phyloP scores from a whole-genome alignment of 306 rosid species.

The Spatholobus suberectus region DNA sequence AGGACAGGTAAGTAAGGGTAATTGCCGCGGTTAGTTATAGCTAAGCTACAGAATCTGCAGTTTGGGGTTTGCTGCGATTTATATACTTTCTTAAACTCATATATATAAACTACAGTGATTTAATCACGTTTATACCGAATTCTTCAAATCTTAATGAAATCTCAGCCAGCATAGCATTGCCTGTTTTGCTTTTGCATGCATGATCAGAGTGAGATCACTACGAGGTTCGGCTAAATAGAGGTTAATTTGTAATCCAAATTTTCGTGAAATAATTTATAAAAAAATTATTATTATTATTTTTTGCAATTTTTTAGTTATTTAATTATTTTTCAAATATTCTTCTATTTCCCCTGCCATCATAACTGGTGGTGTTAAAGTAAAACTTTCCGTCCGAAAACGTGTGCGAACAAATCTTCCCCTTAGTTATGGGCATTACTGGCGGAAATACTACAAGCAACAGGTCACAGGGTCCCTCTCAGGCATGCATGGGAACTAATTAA shows the following conservation, averaged over 20 bases:
- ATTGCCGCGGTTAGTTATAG: not conserved
- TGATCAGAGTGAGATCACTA: not conserved
- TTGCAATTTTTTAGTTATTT: not conserved
- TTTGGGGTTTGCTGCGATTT: not conserved
- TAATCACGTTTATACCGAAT: not conserved
- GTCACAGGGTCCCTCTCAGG: slow-evolving; percentile 34
- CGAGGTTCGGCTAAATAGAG: too few relatives aligned
- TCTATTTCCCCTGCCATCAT: not conserved
- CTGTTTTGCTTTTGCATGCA: not conserved
- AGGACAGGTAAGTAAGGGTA: not conserved
- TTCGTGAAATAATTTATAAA: not conserved
- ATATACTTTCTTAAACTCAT: not conserved
- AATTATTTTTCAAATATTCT: not conserved
- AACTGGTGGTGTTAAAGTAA: slow-evolving; percentile 16
- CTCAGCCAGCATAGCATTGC: not conserved
- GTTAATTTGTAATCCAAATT: not conserved
- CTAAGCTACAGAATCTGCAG: not conserved
- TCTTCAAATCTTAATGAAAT: not conserved
- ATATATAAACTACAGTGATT: not conserved
- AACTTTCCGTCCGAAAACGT: not conserved
- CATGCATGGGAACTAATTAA: slow-evolving; percentile 25
- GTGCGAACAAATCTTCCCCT: slow-evolving; percentile 39
- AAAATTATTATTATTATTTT: too few relatives aligned
- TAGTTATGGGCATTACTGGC: slow-evolving; percentile 48
- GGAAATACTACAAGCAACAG: slow-evolving; percentile 19